Evolutionary conservation across 768 basidiomycete species (phyloP), one percentile per base, ranked within the genome.

Genomic region (Leccinum imitatum): DNA sequence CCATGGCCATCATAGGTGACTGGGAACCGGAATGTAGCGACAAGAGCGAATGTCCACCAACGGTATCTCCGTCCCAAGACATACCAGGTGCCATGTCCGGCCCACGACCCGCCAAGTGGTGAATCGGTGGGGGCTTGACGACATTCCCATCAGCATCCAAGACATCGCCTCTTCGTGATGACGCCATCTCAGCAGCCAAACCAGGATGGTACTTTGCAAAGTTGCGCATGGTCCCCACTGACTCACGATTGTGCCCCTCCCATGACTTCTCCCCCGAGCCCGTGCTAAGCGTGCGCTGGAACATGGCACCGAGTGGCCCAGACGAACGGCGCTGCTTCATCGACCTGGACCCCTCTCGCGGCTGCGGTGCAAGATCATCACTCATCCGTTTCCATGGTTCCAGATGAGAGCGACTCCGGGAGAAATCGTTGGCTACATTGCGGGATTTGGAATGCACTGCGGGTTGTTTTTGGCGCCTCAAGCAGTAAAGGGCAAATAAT

Each of bases 371-470:
- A 64, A 79, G 80, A 7, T 72, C 76, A 4, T 71, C 76, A 10
- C 80, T 77, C 30, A 90, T 76, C 66, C 80, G 85, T 58, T 79
- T 79, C 86, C 87, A 90, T 5, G 78, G 70, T 59, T 84, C 81
- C 19, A 74, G 33, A 60, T 68, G 73, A 14, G 73, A 74, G 46
- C 77, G 79, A 48, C 82, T 79, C 47, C 78, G 79, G 6, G 78
- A 75, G 30, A 75, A 73, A 44, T 82, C 78, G 60, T 77, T 75
- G 35, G 78, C 79, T 25, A 65, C 73, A 5, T 78, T 75, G 9
- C 84, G 61, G 73, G 80, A 60, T 58, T 61, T 61, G 69, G 75
- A 69, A 19, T 62, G 51, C 8, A 72, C 51, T 1, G 17, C 6
- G 9, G 7, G 21, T n/a, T 9, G 46, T 68, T 74, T 57, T 69